Percentiles rank a stretch among this genome's conserved stretches.
phyloP scores from a whole-genome alignment of 176 grass and related monocot genomes.

The Eragrostis curvula region DNA sequence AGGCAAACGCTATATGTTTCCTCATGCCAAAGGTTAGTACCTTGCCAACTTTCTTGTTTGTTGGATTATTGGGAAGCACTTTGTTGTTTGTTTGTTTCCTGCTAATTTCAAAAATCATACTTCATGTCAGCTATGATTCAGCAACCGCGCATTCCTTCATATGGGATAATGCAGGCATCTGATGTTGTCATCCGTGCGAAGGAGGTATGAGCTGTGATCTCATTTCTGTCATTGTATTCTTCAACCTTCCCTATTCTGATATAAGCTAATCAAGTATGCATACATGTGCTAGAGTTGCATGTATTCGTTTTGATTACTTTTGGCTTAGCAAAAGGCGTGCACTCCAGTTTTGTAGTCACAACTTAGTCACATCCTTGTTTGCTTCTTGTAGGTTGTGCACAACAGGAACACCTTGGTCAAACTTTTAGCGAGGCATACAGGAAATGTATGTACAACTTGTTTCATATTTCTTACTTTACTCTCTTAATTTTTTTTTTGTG shows the following conservation, averaged over 20 bases:
- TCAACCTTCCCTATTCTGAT: not conserved
- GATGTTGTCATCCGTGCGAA: conserved; percentile 91
- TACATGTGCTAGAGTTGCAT: not conserved
- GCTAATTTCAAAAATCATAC: conserved; percentile 29
- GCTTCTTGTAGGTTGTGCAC: conserved; percentile 63
- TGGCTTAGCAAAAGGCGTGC: not conserved
- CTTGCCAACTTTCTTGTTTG: not conserved
- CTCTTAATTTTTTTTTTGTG: no score
- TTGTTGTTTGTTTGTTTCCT: conserved; percentile 38
- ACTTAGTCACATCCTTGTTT: conserved; percentile 20
- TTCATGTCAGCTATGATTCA: conserved; percentile 83
- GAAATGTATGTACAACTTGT: conserved; percentile 75
- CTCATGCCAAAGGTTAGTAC: conserved; percentile 79
- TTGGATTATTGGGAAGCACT: conserved; percentile 2
- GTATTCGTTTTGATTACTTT: conserved; percentile 5
- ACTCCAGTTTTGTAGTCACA: conserved; percentile 13
- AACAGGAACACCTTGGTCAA: conserved; percentile 80
- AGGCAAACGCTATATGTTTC: conserved; percentile 98
- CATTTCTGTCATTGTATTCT: conserved; percentile 20
- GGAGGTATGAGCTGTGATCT: conserved; percentile 62
- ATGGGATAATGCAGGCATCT: conserved; percentile 82
- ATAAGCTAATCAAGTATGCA: conserved; percentile 22
- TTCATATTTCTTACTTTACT: conserved; percentile 19
- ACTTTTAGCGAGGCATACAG: conserved; percentile 90
- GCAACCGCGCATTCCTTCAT: conserved; percentile 84